These are phyloP conservation scores for Ceratorhiza oryzae-sativae DNA, from an alignment of 1,284 basidiomycete species.

Conservation along the genomic window DNA sequence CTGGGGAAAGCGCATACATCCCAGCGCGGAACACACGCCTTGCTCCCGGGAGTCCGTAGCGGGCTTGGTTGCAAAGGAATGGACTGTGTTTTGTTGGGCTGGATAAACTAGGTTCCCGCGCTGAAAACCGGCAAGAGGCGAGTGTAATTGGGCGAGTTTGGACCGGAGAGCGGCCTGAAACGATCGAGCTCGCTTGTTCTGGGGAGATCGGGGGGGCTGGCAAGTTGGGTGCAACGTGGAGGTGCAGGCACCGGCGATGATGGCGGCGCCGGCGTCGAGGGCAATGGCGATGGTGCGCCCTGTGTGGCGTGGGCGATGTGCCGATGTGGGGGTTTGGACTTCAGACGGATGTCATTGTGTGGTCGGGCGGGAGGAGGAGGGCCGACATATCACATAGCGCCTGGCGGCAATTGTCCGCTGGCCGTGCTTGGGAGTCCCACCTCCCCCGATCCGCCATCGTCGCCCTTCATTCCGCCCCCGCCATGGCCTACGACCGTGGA, in stretches of 20 bases:
- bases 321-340: too few relatives aligned
- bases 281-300: conserved; percentile 15
- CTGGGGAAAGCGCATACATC: conserved; percentile 4
- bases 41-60: too few relatives aligned
- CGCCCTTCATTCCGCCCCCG: conserved; percentile 7
- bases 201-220: not conserved
- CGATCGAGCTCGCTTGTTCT: not conserved
- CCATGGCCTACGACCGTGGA: conserved; percentile 23
- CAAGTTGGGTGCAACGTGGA: not conserved
- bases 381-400: conserved; percentile 5
- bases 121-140: not conserved
- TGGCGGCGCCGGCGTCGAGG: conserved; percentile 9
- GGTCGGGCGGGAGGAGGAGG: not conserved
- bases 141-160: not conserved
- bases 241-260: not conserved
- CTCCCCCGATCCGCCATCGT: conserved; percentile 14
- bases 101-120: not conserved
- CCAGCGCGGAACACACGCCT: not conserved
- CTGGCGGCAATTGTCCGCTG: conserved; percentile 20
- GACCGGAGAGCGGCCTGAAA: not conserved
- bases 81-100: not conserved
- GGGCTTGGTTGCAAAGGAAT: too few relatives aligned
- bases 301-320: conserved; percentile 6
- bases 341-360: not conserved
- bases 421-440: not conserved